Evolutionary conservation across 1,284 basidiomycete species (phyloP).

Genomic region (Schizophyllum commune): DNA sequence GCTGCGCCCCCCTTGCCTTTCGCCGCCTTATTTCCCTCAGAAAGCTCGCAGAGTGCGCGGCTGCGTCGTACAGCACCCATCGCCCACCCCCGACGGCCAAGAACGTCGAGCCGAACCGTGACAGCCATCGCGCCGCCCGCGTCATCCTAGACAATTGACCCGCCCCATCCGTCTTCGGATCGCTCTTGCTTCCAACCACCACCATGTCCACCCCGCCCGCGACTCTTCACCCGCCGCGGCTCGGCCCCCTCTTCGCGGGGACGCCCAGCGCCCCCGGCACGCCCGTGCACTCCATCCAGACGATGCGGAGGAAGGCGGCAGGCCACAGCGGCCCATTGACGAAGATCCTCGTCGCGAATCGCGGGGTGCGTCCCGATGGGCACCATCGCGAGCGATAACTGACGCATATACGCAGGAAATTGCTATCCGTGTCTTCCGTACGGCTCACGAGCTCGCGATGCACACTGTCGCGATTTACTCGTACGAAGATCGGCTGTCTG

Average conservation of each 20-base stretch:
- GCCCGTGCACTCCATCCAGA: slow-evolving; percentile 82
- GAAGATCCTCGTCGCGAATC: slow-evolving; percentile 93
- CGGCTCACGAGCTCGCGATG: slow-evolving; percentile 98
- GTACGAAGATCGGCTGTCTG: slow-evolving; percentile 92
- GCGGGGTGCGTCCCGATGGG: slow-evolving; percentile 58
- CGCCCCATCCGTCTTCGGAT: background rate
- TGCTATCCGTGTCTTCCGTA: slow-evolving; percentile 97
- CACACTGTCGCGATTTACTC: slow-evolving; percentile 99
- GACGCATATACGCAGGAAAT: slow-evolving; percentile 69
- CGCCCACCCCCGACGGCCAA: background rate
- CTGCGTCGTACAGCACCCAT: background rate
- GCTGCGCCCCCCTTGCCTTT: background rate
- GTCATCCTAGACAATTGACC: background rate
- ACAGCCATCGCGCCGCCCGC: background rate
- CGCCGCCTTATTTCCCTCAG: background rate
- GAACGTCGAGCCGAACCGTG: background rate
- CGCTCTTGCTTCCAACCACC: slow-evolving; percentile 8
- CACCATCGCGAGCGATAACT: background rate
- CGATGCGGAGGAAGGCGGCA: slow-evolving; percentile 86
- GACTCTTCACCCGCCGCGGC: slow-evolving; percentile 61
- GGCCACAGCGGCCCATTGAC: slow-evolving; percentile 87
- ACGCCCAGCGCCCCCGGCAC: slow-evolving; percentile 73
- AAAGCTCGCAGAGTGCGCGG: background rate
- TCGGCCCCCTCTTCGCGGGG: slow-evolving; percentile 60
- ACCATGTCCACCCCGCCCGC: slow-evolving; percentile 32